These are phyloP conservation scores for Saccharomyces hybrid DNA, from an alignment of 1,139 yeast genomes.

Conservation along the genomic window DNA sequence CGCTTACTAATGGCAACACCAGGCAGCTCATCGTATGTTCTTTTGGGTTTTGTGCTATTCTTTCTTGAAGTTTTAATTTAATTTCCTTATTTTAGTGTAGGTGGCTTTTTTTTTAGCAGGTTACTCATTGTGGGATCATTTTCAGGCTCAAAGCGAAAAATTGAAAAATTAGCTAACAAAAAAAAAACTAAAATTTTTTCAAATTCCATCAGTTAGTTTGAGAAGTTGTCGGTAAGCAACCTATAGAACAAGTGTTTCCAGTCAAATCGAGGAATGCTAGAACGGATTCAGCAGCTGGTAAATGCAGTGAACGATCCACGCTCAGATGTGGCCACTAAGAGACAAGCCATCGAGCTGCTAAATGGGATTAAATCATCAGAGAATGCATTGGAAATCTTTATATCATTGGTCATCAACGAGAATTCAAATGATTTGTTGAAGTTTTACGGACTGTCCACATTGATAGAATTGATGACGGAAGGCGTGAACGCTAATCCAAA, in stretches of 20 bases:
- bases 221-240: slow-evolving; percentile 2
- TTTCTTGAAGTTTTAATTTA: not conserved
- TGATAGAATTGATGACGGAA: slow-evolving; percentile 39
- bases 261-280: slow-evolving; percentile 46
- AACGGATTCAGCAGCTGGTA: slow-evolving; percentile 89
- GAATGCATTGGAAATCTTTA: slow-evolving; percentile 74
- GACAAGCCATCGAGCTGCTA: slow-evolving; percentile 78
- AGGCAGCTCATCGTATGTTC: slow-evolving; percentile 25
- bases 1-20: slow-evolving; percentile 69
- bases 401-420: slow-evolving; percentile 47
- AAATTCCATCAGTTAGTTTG: slow-evolving; percentile 1
- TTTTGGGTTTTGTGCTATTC: not conserved
- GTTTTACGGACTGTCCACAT: slow-evolving; percentile 75
- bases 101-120: not conserved
- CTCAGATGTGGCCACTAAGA: slow-evolving; percentile 60
- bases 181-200: slow-evolving; percentile 1
- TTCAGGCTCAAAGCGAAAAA: not conserved
- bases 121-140: not conserved
- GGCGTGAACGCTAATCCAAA: slow-evolving; percentile 11
- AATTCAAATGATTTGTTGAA: slow-evolving; percentile 46
- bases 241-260: not conserved
- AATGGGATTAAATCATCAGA: slow-evolving; percentile 65
- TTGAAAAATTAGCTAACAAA: not conserved
- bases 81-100: not conserved
- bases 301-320: slow-evolving; percentile 76